These are phyloP conservation scores for Penicillium paxilli DNA, from an alignment of 495 filamentous ascomycete genomes.

Conservation along the genomic window DNA sequence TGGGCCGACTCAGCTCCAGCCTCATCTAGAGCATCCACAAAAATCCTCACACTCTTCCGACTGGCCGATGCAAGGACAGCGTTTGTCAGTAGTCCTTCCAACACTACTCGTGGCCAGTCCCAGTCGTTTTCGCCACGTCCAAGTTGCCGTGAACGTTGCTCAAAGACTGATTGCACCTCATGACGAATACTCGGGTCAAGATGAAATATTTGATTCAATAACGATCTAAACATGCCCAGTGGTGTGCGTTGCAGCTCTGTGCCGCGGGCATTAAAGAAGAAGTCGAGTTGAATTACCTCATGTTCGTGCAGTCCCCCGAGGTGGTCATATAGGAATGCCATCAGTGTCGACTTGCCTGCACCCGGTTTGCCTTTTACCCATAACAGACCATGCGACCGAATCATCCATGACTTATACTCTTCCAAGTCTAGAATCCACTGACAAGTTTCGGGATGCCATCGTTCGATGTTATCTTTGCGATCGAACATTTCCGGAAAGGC, in stretches of 20 bases:
- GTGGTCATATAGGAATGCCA: conserved; percentile 18
- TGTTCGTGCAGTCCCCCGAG: background rate
- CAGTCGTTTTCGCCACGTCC: background rate
- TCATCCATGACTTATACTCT: conserved; percentile 19
- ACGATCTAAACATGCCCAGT: background rate
- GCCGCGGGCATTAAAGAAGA: background rate
- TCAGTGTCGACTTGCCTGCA: conserved; percentile 48
- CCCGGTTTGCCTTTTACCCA: conserved; percentile 53
- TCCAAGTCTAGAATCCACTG: background rate
- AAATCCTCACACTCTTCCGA: background rate
- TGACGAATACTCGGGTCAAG: background rate
- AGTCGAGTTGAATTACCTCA: background rate
- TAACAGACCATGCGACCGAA: conserved; percentile 22
- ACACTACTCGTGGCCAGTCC: background rate
- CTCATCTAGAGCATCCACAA: background rate
- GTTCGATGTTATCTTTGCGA: conserved; percentile 8
- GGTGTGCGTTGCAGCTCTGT: background rate
- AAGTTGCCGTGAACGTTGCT: background rate
- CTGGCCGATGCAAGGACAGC: background rate
- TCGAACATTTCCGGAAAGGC: conserved; percentile 8
- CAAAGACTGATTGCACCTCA: background rate
- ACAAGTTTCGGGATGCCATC: conserved; percentile 30
- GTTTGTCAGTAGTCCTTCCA: background rate
- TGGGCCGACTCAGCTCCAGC: background rate
- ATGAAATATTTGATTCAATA: background rate